Evolutionary conservation across 495 filamentous ascomycete genomes (phyloP).

Genomic region (Penicillium argentinense): DNA sequence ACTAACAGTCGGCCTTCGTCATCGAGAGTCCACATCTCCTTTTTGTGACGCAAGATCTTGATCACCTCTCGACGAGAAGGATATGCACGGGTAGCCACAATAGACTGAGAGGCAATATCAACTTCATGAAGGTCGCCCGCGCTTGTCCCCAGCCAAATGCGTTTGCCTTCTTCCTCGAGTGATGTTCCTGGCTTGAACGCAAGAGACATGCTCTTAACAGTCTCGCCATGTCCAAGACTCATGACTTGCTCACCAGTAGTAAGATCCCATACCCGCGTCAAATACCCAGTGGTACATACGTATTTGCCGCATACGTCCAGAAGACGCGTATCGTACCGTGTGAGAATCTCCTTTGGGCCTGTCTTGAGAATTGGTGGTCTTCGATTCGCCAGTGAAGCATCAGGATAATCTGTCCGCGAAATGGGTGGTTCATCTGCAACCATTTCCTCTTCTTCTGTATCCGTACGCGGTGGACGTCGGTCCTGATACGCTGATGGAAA

Average conservation of each 20-base stretch:
- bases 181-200: constrained; percentile 78
- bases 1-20: constrained; percentile 85
- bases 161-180: constrained; percentile 74
- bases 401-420: constrained; percentile 66
- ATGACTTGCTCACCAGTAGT: constrained; percentile 76
- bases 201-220: constrained; percentile 71
- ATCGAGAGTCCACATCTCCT: constrained; percentile 93
- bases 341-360: constrained; percentile 72
- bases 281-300: constrained; percentile 79
- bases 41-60: constrained; percentile 80
- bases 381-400: constrained; percentile 80
- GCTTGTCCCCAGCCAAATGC: constrained; percentile 90
- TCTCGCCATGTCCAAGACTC: constrained; percentile 78
- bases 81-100: constrained; percentile 64
- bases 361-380: constrained; percentile 72
- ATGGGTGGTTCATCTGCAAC: constrained; percentile 29
- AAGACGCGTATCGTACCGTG: constrained; percentile 77
- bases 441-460: constrained; percentile 34
- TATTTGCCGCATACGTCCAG: constrained; percentile 86
- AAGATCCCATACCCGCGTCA: constrained; percentile 85
- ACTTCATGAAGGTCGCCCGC: constrained; percentile 85
- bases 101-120: constrained; percentile 68
- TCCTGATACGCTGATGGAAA: constrained; percentile 21
- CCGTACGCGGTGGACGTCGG: constrained; percentile 22
- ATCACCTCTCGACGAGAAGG: constrained; percentile 82